Base-by-base conservation (phyloP, 331 rosid species). In the Quercus phellos region DNA sequence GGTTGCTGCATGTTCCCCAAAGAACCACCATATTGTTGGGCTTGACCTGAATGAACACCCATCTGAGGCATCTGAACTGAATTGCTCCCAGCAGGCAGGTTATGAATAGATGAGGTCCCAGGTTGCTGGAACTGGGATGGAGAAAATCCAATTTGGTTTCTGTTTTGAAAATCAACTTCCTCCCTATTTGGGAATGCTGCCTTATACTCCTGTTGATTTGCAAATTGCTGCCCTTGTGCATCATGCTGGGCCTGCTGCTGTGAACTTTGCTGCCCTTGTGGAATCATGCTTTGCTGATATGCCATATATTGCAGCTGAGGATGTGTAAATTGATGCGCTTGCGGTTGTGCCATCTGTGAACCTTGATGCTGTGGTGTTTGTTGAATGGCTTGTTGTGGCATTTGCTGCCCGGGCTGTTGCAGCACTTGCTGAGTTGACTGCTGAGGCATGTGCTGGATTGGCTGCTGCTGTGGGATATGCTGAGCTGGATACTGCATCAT, bases 91-190 rank as follows among this genome's bases (percentile, higher is more conserved):
- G 84, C 63, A 77, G 90, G 85, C 77, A 81, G 60, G 35, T 79
- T 94, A 80, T 83, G 92, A 82, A 50, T 83, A 68, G 92, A 82
- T 78, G 91, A 80, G 79, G 69, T 80, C 35, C 87, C 89, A 54
- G 84, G 81, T 58, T 86, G 98, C 74, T 86, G 92, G 87, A 87
- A 90, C 81, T 77, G 92, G 10, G 97, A 87, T 73, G 99, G 91
- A 4, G 99, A 90, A 84, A 79, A 83, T 50, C 89, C 93, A 70
- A 89, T 87, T 77, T 90, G 99, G 68, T 78, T 86, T 80, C 93
- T 89, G 77, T 81, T 86, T 75, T 88, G 93, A 76, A 86, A 85
- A 71, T 91, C 96, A 3, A 71, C 76, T 70, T 94, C 98, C 74
- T 92, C 98, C 68, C 78, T 77, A 68, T 86, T 91, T 0, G 87